Evolutionary conservation across 495 filamentous ascomycete genomes (phyloP), one percentile per base, ranked within the genome.

Genomic region (Penicillium bialowiezense): DNA sequence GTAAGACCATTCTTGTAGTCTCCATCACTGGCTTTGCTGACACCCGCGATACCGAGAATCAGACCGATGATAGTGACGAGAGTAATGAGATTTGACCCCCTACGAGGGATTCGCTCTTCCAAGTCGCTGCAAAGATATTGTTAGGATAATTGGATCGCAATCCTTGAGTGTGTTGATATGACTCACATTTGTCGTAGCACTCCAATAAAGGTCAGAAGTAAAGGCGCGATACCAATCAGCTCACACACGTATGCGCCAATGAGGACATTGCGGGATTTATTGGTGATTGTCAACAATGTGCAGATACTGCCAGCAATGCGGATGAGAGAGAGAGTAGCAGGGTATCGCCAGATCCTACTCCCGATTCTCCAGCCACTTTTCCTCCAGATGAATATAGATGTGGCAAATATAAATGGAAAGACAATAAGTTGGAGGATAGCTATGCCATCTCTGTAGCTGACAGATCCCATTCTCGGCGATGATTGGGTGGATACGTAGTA

Each of bases 111-210:
- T 5, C 15, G 44, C 42, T 59, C 18, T 6, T 60, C 29, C 19
- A 42, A 38, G 34, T 67, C 63, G 36, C 63, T 67, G 36, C 14
- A 32, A n/a, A 42, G 6, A 36, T 2, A 0, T 20, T 24, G 44
- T 64, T 54, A 64, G 58, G 42, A 4, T 24, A 28, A 9, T 9
- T 13, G 8, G 23, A 26, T 7, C 13, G 12, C 33, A 15, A 5
- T 24, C 0, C 5, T 26, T 1, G 12, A 26, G 18, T 18, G n/a
- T 2, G 29, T 33, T 24, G 12, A 12, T 15, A n/a, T 18, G 3
- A 62, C 63, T 62, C 23, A 67, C 64, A 64, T 67, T 52, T 58
- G 56, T 37, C 61, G 21, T 24, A 67, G 35, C 1, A 67, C n/a
- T 21, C 64, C 64, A 44, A 67, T 26, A 37, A 58, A 67, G 15